Conservation (phyloP, 208 protist genomes). For the Crithidia acanthocephali region DNA sequence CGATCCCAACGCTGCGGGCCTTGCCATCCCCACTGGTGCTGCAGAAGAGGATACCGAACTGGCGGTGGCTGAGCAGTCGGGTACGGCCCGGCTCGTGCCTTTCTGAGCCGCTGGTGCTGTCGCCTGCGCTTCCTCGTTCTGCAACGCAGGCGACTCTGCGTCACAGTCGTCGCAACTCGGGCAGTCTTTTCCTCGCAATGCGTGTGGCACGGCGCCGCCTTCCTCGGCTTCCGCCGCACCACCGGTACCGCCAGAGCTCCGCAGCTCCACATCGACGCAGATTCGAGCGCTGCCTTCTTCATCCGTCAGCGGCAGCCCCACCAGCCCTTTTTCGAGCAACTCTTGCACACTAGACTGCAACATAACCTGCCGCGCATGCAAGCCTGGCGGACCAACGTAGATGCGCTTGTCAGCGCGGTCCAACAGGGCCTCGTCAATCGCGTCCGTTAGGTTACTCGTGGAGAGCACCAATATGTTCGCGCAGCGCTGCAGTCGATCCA, state of each 20-base stretch:
- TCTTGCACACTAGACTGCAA: constrained; percentile 80
- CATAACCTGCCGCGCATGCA: constrained; percentile 76
- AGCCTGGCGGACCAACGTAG: constrained; percentile 89
- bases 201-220: too few species aligned
- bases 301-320: constrained; percentile 4
- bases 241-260: background rate
- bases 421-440: constrained; percentile 96
- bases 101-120: background rate
- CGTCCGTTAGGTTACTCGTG: constrained; percentile 96
- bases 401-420: constrained; percentile 96
- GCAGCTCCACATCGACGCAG: constrained; percentile 1
- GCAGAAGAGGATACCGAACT: too few species aligned
- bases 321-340: constrained; percentile 50
- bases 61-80: too few species aligned
- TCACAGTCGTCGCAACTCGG: too few species aligned
- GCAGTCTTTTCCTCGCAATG: too few species aligned
- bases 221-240: background rate
- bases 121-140: background rate
- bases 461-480: constrained; percentile 94
- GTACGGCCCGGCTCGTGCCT: too few species aligned
- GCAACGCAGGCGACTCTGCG: background rate
- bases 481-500: constrained; percentile 91
- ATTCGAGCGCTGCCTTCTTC: background rate
- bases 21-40: background rate
- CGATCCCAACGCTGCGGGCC: background rate